These are phyloP conservation scores for Chlorella sorokiniana DNA, from an alignment of 139 green algal genomes.

Conservation along the genomic window DNA sequence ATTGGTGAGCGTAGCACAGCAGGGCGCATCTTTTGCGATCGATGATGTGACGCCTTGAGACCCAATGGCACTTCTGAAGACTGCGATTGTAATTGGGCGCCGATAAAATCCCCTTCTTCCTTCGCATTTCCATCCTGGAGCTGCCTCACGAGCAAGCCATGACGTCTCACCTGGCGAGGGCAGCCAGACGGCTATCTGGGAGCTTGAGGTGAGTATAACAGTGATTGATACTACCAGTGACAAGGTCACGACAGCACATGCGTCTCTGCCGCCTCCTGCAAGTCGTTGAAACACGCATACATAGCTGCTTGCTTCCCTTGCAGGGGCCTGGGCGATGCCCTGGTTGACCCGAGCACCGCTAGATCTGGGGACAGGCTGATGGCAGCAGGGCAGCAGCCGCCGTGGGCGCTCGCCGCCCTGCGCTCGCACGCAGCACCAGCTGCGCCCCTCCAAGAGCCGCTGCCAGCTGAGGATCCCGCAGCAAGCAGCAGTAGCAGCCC, in stretches of 20 bases:
- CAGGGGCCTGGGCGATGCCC: conserved; percentile 19
- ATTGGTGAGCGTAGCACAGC: background rate
- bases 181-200: background rate
- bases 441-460: background rate
- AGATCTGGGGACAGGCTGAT: background rate
- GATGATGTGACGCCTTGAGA: no score
- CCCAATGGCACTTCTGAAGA: no score
- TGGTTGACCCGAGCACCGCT: background rate
- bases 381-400: background rate
- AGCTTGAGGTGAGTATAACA: background rate
- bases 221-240: no score
- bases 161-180: background rate
- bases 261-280: no score
- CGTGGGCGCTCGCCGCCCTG: conserved; percentile 8
- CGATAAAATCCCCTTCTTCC: no score
- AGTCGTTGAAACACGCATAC: background rate
- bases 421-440: background rate
- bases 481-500: background rate
- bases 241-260: no score
- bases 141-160: no score
- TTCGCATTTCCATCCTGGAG: background rate
- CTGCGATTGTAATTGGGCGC: no score
- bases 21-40: no score
- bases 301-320: background rate
- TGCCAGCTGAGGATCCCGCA: background rate